Percentiles rank a stretch among this genome's conserved stretches.
Evolutionary conservation across 129 eudicot species (phyloP).

Genomic region (Kitagawia praeruptora): DNA sequence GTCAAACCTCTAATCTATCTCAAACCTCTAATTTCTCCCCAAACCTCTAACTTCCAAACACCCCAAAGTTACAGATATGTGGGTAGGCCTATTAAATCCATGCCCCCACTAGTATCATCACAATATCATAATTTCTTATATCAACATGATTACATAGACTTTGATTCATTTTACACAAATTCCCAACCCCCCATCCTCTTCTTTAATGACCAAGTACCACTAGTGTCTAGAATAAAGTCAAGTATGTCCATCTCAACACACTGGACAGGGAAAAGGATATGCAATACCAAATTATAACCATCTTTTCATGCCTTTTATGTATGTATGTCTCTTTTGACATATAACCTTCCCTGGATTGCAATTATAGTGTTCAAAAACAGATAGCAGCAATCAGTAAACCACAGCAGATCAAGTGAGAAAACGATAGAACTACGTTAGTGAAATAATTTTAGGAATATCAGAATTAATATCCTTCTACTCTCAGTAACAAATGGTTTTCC

Average conservation of each 20-base stretch:
- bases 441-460: not conserved
- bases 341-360: not conserved
- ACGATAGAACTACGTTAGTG: not conserved
- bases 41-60: no score
- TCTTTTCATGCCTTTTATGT: not conserved
- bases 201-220: not conserved
- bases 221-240: conserved; percentile 3
- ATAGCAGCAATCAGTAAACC: not conserved
- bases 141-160: not conserved
- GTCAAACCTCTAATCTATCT: no score
- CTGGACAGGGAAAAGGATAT: not conserved
- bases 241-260: not conserved
- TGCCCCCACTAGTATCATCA: not conserved
- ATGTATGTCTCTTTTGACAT: no score
- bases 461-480: not conserved
- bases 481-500: not conserved
- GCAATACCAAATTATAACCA: not conserved
- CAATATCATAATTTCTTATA: not conserved
- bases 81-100: not conserved
- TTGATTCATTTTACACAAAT: not conserved
- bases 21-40: no score
- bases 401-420: not conserved
- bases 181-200: conserved; percentile 9
- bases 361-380: not conserved
- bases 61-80: not conserved